phyloP scores from a whole-genome alignment of 2,329 filamentous ascomycete species.

The Kalmusia sp. region DNA sequence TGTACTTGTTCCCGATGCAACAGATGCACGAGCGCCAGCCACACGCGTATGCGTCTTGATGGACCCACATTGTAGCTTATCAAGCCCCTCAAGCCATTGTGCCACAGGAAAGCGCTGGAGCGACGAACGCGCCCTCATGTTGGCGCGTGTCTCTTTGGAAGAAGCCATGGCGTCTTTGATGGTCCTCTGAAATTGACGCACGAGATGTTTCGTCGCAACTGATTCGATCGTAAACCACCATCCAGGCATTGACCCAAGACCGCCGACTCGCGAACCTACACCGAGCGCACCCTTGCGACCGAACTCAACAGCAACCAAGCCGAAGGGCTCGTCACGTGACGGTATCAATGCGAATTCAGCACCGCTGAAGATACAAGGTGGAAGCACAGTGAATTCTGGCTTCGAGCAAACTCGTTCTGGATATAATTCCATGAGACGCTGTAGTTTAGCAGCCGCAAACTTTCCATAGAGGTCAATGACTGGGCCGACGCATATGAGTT shows the following conservation, averaged over 20 bases:
- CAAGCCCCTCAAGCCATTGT: slow-evolving; percentile 71
- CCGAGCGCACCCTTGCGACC: slow-evolving; percentile 72
- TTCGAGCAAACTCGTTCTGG: slow-evolving; percentile 72
- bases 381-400: slow-evolving; percentile 71
- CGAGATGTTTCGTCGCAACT: slow-evolving; percentile 66
- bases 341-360: slow-evolving; percentile 74
- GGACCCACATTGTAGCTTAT: slow-evolving; percentile 66
- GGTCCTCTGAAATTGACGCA: slow-evolving; percentile 70
- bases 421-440: slow-evolving; percentile 69
- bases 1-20: slow-evolving; percentile 1
- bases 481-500: slow-evolving; percentile 69
- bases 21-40: slow-evolving; percentile 2
- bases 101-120: slow-evolving; percentile 72
- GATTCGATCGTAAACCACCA: slow-evolving; percentile 76
- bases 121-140: slow-evolving; percentile 70
- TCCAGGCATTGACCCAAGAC: slow-evolving; percentile 72
- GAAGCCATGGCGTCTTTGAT: slow-evolving; percentile 68
- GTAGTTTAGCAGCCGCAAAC: slow-evolving; percentile 70
- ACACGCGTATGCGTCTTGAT: slow-evolving; percentile 63
- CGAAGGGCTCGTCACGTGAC: slow-evolving; percentile 73
- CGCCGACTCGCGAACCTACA: slow-evolving; percentile 70
- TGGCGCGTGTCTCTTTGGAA: slow-evolving; percentile 61
- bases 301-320: slow-evolving; percentile 73
- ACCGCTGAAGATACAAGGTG: slow-evolving; percentile 71
- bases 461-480: slow-evolving; percentile 73